phyloP scores from a whole-genome alignment of 352 stramenopile genomes.

The Globisporangium echinulatum region DNA sequence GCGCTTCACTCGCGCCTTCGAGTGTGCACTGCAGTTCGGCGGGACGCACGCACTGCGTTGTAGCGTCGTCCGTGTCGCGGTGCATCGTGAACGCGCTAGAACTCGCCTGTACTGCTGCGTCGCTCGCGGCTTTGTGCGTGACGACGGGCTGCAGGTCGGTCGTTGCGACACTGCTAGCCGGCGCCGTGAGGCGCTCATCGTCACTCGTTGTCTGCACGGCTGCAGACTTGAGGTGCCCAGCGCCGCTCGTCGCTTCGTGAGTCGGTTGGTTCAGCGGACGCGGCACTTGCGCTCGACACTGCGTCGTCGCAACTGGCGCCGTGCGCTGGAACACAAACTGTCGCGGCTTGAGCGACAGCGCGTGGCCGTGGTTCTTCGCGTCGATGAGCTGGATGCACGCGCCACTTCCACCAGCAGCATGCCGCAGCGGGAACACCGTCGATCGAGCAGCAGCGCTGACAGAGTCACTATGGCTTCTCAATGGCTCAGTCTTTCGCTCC shows the following conservation, averaged over 20 bases:
- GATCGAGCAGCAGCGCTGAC: not conserved
- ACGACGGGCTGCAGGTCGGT: too few species aligned
- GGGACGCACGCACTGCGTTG: conserved; percentile 1
- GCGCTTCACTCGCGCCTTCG: not conserved
- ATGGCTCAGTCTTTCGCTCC: too few species aligned
- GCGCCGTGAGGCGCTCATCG: too few species aligned
- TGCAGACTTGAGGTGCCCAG: not conserved
- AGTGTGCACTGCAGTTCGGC: not conserved
- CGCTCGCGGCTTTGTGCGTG: not conserved
- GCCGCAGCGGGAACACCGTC: conserved; percentile 10
- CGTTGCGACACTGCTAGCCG: too few species aligned
- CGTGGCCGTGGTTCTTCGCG: not conserved
- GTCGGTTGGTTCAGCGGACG: not conserved
- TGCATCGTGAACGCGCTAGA: not conserved
- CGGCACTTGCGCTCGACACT: not conserved
- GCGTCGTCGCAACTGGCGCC: not conserved
- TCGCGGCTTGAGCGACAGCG: conserved; percentile 2
- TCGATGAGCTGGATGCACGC: conserved; percentile 8
- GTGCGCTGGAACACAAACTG: conserved; percentile 11
- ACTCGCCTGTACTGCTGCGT: not conserved
- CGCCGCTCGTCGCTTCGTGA: not conserved
- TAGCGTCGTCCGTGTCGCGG: not conserved
- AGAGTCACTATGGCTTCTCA: too few species aligned
- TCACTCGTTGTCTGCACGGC: not conserved
- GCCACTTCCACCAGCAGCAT: not conserved